phyloP scores from a whole-genome alignment of 495 filamentous ascomycete genomes.

The Penicillium cosmopolitanum region DNA sequence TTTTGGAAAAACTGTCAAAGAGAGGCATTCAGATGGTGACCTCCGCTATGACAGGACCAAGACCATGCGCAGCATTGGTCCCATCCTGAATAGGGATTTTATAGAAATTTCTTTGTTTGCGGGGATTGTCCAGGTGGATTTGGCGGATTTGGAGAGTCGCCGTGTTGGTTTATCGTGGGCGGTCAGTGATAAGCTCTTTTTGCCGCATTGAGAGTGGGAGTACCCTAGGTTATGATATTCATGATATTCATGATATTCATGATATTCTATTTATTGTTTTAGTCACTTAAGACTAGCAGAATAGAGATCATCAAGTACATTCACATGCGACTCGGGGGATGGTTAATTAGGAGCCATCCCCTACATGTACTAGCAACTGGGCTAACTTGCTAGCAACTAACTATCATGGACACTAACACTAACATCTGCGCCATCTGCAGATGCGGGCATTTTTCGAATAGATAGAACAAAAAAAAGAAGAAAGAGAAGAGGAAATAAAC shows the following conservation, averaged over 20 bases:
- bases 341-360: conserved; percentile 19
- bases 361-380: neutral
- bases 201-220: neutral
- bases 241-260: too few species aligned
- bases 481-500: conserved; percentile 23
- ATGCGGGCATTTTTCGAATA: conserved; percentile 18
- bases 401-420: conserved; percentile 6
- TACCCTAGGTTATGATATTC: too few species aligned
- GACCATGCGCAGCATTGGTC: conserved; percentile 17
- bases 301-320: conserved; percentile 2
- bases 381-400: conserved; percentile 9
- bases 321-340: conserved; percentile 5
- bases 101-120: conserved; percentile 6
- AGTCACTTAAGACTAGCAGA: too few species aligned
- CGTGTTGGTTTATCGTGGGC: conserved; percentile 30
- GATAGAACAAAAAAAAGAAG: conserved; percentile 20
- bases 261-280: too few species aligned
- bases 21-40: conserved; percentile 23
- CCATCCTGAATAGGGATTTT: conserved; percentile 12
- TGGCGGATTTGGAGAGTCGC: conserved; percentile 10
- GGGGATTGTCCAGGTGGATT: neutral
- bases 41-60: conserved; percentile 13
- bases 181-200: conserved; percentile 22
- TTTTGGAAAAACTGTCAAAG: conserved; percentile 21
- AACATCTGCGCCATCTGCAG: conserved; percentile 18